Evolutionary conservation across 2,329 filamentous ascomycete species (phyloP).

Genomic region (Claviceps pusilla): DNA sequence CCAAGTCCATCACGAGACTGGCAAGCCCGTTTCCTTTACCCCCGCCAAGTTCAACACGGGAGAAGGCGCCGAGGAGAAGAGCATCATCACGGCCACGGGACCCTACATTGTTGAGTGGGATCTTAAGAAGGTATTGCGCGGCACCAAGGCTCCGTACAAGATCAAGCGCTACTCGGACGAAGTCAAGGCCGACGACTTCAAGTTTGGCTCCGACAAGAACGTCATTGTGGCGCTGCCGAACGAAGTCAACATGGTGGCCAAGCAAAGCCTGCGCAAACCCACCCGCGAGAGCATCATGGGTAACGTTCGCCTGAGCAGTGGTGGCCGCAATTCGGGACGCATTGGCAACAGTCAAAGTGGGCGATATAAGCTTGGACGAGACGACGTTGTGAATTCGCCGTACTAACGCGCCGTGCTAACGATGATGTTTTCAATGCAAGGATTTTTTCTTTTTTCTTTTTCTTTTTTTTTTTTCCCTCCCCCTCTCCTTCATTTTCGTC

Average conservation of each 20-base stretch:
- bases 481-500: not conserved
- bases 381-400: slow-evolving; percentile 67
- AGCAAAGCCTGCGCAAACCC: slow-evolving; percentile 68
- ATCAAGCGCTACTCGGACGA: slow-evolving; percentile 95
- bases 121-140: slow-evolving; percentile 72
- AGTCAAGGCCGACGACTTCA: slow-evolving; percentile 97
- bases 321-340: slow-evolving; percentile 33
- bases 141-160: slow-evolving; percentile 74
- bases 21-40: slow-evolving; percentile 72
- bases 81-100: slow-evolving; percentile 90
- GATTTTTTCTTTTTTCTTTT: not conserved
- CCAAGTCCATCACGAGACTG: slow-evolving; percentile 94
- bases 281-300: slow-evolving; percentile 85
- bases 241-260: slow-evolving; percentile 94
- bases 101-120: slow-evolving; percentile 97
- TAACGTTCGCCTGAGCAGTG: slow-evolving; percentile 31
- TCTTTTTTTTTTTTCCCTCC: too few relatives aligned
- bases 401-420: slow-evolving; percentile 43
- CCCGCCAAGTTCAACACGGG: slow-evolving; percentile 89
- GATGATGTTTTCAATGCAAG: not conserved
- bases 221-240: slow-evolving; percentile 94
- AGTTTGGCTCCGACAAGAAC: slow-evolving; percentile 92
- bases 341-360: slow-evolving; percentile 40
- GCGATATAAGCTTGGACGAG: slow-evolving; percentile 59
- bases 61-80: slow-evolving; percentile 66